Conservation (phyloP, 108 stramenopile species). For the Cyclotella baltica region DNA sequence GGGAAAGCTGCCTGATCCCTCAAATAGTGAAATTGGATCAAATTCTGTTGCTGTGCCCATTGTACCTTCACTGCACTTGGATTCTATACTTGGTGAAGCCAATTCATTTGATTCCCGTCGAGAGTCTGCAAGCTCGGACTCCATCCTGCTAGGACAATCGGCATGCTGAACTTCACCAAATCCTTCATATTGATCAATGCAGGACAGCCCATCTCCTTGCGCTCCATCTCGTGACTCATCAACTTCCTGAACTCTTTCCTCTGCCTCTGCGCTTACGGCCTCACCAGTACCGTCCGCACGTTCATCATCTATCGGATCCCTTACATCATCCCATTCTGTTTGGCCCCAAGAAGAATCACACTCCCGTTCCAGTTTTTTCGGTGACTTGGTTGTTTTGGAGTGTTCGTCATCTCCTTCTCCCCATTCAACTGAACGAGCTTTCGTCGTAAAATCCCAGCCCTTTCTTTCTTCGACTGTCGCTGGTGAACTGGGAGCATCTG, state of each 20-base stretch:
- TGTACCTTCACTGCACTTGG: conserved; percentile 41
- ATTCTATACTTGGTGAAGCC: conserved; percentile 9
- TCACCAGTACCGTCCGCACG: neutral
- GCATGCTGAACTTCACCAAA: conserved; percentile 28
- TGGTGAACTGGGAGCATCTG: conserved; percentile 3
- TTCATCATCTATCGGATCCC: neutral
- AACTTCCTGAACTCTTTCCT: conserved; percentile 2
- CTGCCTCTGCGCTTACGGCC: conserved; percentile 15
- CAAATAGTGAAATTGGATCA: conserved; percentile 56
- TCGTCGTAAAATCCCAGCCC: neutral
- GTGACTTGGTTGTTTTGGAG: neutral
- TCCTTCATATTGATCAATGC: conserved; percentile 33
- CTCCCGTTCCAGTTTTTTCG: neutral
- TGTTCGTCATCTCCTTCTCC: conserved; percentile 4
- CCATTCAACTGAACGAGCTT: conserved; percentile 17
- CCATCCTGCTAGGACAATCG: conserved; percentile 20
- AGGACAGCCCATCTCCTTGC: conserved; percentile 2
- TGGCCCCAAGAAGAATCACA: neutral
- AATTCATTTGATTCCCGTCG: neutral
- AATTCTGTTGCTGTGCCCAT: conserved; percentile 45
- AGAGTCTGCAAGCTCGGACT: conserved; percentile 26
- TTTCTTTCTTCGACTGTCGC: neutral
- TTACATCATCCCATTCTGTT: conserved; percentile 11
- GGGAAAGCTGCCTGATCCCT: conserved; percentile 25
- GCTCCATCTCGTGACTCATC: neutral